Evolutionary conservation across 2,329 filamentous ascomycete species (phyloP).

Genomic region (Botrytis medusae): DNA sequence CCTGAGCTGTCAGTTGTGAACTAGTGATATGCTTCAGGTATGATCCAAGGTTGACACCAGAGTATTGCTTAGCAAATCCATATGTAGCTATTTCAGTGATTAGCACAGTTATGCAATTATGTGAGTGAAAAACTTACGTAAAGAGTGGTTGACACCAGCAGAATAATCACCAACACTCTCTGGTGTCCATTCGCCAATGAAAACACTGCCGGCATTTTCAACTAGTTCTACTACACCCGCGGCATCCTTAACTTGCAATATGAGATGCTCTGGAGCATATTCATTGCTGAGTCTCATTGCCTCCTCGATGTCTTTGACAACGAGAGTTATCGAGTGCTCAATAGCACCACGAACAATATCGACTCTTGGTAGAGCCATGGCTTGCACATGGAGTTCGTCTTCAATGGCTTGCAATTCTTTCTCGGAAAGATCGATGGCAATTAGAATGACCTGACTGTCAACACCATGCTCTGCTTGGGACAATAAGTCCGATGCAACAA

Average conservation of each 20-base stretch:
- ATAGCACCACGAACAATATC: constrained; percentile 92
- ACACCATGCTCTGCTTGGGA: constrained; percentile 96
- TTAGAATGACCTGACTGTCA: constrained; percentile 90
- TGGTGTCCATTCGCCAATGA: constrained; percentile 93
- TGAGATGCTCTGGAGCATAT: constrained; percentile 95
- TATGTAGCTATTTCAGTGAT: constrained; percentile 70
- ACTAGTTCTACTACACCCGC: constrained; percentile 73
- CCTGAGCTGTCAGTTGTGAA: constrained; percentile 82
- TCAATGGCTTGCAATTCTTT: constrained; percentile 78
- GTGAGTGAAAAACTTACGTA: constrained; percentile 66
- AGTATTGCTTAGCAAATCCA: constrained; percentile 97
- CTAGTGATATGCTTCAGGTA: constrained; percentile 99
- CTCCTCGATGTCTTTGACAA: constrained; percentile 67
- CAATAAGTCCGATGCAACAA: constrained; percentile 91
- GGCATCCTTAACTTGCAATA: constrained; percentile 81
- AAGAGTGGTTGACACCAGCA: constrained; percentile 93
- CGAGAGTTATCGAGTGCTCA: constrained; percentile 84
- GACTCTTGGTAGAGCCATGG: constrained; percentile 80
- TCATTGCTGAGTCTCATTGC: constrained; percentile 84
- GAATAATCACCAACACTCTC: constrained; percentile 98
- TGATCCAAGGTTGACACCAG: constrained; percentile 90
- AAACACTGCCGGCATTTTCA: constrained; percentile 92
- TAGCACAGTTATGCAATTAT: not conserved
- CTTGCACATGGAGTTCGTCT: constrained; percentile 85
- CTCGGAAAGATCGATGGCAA: constrained; percentile 78